Conservation (phyloP, 306 rosid genomes). For the Pyrus bretschneideri region DNA sequence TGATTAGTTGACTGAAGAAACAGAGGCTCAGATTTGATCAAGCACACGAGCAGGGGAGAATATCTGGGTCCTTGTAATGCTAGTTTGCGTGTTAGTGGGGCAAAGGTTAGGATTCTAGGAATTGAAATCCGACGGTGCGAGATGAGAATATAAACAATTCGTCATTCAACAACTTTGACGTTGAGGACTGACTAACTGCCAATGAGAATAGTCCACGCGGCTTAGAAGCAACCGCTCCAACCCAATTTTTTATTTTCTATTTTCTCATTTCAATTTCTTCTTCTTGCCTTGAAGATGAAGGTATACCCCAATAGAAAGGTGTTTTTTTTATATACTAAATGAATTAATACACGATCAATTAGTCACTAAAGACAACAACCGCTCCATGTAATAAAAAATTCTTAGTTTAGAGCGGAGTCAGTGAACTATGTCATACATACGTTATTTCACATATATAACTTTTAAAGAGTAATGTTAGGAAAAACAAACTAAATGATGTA, state of each 20-base stretch:
- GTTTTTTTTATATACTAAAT: too few relatives aligned
- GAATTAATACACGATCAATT: too few relatives aligned
- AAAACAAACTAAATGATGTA: too few relatives aligned
- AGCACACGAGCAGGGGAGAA: too few relatives aligned
- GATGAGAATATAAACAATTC: neutral
- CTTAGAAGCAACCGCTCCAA: neutral
- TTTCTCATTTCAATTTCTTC: neutral
- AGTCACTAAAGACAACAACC: too few relatives aligned
- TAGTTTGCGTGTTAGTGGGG: neutral
- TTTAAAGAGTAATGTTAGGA: rapidly evolving
- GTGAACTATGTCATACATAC: too few relatives aligned
- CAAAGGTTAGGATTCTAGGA: neutral
- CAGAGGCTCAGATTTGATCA: too few relatives aligned
- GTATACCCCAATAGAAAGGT: too few relatives aligned
- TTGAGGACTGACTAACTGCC: neutral
- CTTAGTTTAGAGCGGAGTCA: too few relatives aligned
- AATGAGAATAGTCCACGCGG: neutral
- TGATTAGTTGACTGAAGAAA: too few relatives aligned
- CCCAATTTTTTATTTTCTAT: neutral
- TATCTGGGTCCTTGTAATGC: neutral
- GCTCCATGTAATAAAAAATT: too few relatives aligned
- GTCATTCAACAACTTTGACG: slow-evolving; percentile 12
- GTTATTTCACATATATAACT: too few relatives aligned
- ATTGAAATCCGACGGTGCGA: neutral
- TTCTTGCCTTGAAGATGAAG: neutral